A percentile compares a stretch with the other conserved stretches of the same genome.
These are phyloP conservation scores for Croton laevigatus DNA, from an alignment of 441 rosid genomes.

Conservation along the genomic window DNA sequence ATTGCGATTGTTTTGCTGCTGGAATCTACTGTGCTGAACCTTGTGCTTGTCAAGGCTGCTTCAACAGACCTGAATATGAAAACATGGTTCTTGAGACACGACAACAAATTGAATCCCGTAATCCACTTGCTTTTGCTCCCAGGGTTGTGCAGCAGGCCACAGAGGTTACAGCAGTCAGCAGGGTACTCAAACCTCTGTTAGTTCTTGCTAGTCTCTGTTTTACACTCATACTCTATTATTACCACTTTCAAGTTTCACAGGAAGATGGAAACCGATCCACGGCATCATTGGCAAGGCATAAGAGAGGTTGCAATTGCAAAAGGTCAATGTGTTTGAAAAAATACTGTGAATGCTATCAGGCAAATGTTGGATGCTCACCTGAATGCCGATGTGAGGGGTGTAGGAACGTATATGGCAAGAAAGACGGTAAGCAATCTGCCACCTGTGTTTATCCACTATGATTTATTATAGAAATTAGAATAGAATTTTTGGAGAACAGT, in stretches of 20 bases:
- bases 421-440: conserved; percentile 40
- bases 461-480: neutral
- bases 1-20: conserved; percentile 73
- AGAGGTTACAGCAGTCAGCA: conserved; percentile 25
- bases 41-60: conserved; percentile 63
- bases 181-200: conserved; percentile 20
- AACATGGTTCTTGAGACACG: conserved; percentile 53
- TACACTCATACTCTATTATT: conserved; percentile 6
- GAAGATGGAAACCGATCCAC: conserved; percentile 36
- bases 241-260: conserved; percentile 27
- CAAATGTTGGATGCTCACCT: conserved; percentile 64
- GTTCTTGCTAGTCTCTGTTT: neutral
- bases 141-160: conserved; percentile 38
- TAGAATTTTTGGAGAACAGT: neutral
- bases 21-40: conserved; percentile 54
- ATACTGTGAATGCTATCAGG: conserved; percentile 82
- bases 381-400: conserved; percentile 72
- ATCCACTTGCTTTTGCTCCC: conserved; percentile 72
- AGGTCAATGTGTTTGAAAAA: conserved; percentile 64
- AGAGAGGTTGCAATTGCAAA: conserved; percentile 72
- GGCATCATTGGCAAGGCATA: conserved; percentile 57
- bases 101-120: conserved; percentile 55
- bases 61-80: conserved; percentile 53
- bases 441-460: neutral
- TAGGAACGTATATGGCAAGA: conserved; percentile 50